phyloP scores from a whole-genome alignment of 2,329 filamentous ascomycete species.

The Beauveria bassiana region DNA sequence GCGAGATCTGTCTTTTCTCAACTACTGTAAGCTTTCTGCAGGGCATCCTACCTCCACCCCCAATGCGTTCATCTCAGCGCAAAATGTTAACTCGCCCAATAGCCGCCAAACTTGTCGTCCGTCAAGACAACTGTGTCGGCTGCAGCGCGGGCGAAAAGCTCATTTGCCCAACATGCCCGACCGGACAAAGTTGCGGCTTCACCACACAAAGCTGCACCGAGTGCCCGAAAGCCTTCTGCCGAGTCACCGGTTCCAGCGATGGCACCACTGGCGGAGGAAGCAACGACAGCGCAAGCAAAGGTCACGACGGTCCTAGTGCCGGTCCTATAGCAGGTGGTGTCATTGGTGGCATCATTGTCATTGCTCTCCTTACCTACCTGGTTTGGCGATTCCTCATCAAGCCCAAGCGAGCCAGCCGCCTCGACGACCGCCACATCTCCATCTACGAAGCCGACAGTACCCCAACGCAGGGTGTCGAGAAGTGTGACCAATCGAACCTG shows the following conservation, averaged over 20 bases:
- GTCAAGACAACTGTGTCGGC: slow-evolving; percentile 36
- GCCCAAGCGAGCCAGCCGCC: slow-evolving; percentile 57
- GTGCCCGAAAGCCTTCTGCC: slow-evolving; percentile 42
- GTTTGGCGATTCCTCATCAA: slow-evolving; percentile 87
- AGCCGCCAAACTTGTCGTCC: slow-evolving; percentile 25
- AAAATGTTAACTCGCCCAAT: neutral
- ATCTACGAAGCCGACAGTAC: slow-evolving; percentile 52
- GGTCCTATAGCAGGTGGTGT: slow-evolving; percentile 91
- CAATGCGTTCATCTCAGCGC: neutral
- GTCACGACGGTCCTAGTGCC: slow-evolving; percentile 51
- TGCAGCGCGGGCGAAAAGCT: slow-evolving; percentile 36
- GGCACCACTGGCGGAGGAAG: slow-evolving; percentile 17
- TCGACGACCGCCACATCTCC: slow-evolving; percentile 28
- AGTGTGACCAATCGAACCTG: slow-evolving; percentile 36
- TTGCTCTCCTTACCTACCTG: slow-evolving; percentile 69
- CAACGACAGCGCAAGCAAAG: slow-evolving; percentile 26
- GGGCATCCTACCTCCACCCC: neutral
- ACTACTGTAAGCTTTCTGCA: neutral
- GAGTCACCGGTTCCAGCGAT: slow-evolving; percentile 21
- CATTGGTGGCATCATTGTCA: slow-evolving; percentile 69
- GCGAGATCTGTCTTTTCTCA: slow-evolving; percentile 7
- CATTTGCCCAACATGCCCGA: slow-evolving; percentile 38
- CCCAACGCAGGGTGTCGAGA: slow-evolving; percentile 29
- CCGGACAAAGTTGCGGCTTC: slow-evolving; percentile 36
- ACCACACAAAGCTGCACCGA: slow-evolving; percentile 36